phyloP scores from a whole-genome alignment of 345 rosid genomes.

The Syzygium jambos region DNA sequence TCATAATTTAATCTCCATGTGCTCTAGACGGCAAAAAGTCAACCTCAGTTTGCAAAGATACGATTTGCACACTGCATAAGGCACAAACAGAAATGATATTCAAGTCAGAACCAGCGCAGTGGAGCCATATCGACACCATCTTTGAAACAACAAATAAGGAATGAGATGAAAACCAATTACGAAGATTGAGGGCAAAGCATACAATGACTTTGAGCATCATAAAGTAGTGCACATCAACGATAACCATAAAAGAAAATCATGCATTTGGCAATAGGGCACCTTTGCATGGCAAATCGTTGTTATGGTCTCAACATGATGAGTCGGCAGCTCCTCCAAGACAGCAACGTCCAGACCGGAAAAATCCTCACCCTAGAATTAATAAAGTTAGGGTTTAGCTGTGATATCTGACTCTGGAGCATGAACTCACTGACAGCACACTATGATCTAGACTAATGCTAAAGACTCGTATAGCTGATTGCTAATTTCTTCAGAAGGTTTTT shows the following conservation, averaged over 20 bases:
- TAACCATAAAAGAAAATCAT: neutral
- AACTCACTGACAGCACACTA: neutral
- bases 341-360: slow-evolving; percentile 27
- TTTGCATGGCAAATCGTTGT: slow-evolving; percentile 47
- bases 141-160: neutral
- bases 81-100: neutral
- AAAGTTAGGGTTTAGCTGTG: neutral
- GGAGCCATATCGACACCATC: neutral
- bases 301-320: slow-evolving; percentile 47
- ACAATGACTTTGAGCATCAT: neutral
- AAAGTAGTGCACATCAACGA: neutral
- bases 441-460: neutral
- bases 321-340: slow-evolving; percentile 9
- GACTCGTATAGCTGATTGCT: too few relatives aligned
- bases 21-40: neutral
- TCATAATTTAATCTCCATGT: too few relatives aligned
- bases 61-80: neutral
- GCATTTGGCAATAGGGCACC: slow-evolving; percentile 9
- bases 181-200: neutral
- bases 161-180: neutral
- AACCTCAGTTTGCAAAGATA: neutral
- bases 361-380: slow-evolving; percentile 41
- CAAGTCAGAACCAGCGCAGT: neutral
- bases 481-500: too few relatives aligned
- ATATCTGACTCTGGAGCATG: neutral